A percentile compares a stretch with the other conserved stretches of the same genome.
phyloP scores from a whole-genome alignment of 2,329 filamentous ascomycete species.

The Claviceps africana region DNA sequence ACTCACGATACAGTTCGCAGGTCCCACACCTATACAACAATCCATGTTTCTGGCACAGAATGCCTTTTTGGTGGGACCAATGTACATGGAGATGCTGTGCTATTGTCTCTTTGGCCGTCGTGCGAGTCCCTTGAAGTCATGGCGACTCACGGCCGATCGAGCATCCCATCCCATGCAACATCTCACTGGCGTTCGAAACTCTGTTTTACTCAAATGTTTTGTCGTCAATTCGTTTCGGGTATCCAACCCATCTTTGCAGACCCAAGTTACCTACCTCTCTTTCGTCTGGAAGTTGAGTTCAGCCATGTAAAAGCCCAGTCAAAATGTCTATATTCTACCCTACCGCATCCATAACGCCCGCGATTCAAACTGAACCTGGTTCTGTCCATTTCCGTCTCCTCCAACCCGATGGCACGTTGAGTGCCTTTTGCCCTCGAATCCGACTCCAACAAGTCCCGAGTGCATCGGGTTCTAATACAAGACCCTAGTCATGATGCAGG shows the following conservation, averaged over 20 bases:
- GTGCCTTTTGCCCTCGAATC: not conserved
- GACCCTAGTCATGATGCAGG: constrained; percentile 32
- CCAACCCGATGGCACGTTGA: constrained; percentile 1
- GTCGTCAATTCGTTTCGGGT: not conserved
- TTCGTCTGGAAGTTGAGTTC: constrained; percentile 2
- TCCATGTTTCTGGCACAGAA: too few relatives aligned
- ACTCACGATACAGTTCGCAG: too few relatives aligned
- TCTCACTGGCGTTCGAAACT: not conserved
- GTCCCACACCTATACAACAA: too few relatives aligned
- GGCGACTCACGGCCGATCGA: too few relatives aligned
- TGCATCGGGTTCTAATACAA: constrained; percentile 22
- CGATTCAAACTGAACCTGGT: not conserved
- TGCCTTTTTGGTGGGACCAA: too few relatives aligned
- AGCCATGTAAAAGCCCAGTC: not conserved
- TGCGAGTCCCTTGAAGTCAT: too few relatives aligned
- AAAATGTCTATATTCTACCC: not conserved
- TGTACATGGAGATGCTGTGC: too few relatives aligned
- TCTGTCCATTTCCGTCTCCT: not conserved
- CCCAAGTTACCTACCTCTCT: not conserved
- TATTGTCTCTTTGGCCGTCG: too few relatives aligned
- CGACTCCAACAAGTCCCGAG: not conserved
- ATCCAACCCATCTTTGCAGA: not conserved
- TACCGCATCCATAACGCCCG: not conserved
- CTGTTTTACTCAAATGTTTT: not conserved
- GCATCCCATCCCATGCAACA: too few relatives aligned